Evolutionary conservation across 352 stramenopile species (phyloP).

Genomic region (Blastocystis sp.): DNA sequence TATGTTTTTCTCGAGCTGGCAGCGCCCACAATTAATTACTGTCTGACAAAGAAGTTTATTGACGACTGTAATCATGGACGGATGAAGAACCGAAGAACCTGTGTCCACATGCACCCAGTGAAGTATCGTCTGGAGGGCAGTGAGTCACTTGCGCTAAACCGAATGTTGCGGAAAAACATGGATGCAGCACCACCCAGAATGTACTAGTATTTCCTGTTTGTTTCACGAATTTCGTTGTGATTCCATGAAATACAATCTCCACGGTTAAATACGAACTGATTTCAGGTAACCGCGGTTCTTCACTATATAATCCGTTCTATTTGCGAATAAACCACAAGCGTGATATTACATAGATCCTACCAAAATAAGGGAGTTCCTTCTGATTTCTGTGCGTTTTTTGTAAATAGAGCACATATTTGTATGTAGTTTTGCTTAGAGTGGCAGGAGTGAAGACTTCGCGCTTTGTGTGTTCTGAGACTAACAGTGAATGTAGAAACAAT

Average conservation of each 20-base stretch:
- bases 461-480: not conserved
- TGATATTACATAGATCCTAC: not conserved
- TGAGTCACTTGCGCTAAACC: not conserved
- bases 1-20: slow-evolving; percentile 34
- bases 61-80: slow-evolving; percentile 2
- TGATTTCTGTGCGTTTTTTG: not conserved
- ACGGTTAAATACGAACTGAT: not conserved
- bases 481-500: not conserved
- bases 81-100: not conserved
- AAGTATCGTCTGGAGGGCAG: not conserved
- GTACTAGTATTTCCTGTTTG: not conserved
- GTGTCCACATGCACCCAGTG: slow-evolving; percentile 34
- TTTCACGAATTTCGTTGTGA: not conserved
- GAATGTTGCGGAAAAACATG: not conserved
- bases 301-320: not conserved
- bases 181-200: not conserved
- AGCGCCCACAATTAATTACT: slow-evolving; percentile 12
- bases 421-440: not conserved
- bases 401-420: not conserved
- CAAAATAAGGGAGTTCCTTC: not conserved
- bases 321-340: not conserved
- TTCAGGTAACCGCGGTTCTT: not conserved
- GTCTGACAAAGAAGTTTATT: not conserved
- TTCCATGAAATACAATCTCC: not conserved
- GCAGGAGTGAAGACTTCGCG: not conserved